Conservation (phyloP, 163 green algal genomes). For the Scenedesmus sp. region DNA sequence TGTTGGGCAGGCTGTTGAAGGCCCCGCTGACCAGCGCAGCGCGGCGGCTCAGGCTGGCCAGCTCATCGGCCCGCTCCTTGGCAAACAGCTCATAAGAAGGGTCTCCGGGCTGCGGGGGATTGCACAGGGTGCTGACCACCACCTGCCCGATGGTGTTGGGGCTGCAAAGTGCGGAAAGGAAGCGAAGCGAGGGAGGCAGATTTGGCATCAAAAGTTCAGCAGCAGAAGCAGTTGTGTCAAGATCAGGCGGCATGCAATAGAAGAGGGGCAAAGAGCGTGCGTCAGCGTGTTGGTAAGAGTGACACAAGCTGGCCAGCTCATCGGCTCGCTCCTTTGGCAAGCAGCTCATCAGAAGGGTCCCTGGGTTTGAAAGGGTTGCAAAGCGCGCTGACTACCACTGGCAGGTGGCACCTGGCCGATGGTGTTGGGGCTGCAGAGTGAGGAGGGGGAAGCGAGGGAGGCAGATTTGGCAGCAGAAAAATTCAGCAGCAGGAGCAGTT, state of each 20-base stretch:
- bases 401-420: constrained; percentile 9
- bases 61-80: constrained; percentile 73
- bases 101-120: constrained; percentile 82
- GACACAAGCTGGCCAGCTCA: constrained; percentile 77
- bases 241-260: too few species aligned
- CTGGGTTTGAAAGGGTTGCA: constrained; percentile 67
- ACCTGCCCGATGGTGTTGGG: constrained; percentile 44
- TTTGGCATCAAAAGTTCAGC: background rate
- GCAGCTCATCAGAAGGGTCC: constrained; percentile 73
- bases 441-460: background rate
- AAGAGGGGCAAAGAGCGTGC: background rate
- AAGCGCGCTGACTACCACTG: constrained; percentile 17
- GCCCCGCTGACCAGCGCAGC: constrained; percentile 90
- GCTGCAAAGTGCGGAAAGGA: too few species aligned
- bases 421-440: background rate
- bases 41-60: constrained; percentile 78
- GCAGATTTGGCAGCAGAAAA: background rate
- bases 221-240: background rate
- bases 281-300: constrained; percentile 47
- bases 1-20: constrained; percentile 94
- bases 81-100: constrained; percentile 75
- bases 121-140: constrained; percentile 49
- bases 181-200: background rate
- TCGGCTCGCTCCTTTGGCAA: constrained; percentile 71
- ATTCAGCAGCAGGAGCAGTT: background rate